Base-by-base conservation (phyloP, 2,329 filamentous ascomycete genomes). In the Dothidotthia symphoricarpi region DNA sequence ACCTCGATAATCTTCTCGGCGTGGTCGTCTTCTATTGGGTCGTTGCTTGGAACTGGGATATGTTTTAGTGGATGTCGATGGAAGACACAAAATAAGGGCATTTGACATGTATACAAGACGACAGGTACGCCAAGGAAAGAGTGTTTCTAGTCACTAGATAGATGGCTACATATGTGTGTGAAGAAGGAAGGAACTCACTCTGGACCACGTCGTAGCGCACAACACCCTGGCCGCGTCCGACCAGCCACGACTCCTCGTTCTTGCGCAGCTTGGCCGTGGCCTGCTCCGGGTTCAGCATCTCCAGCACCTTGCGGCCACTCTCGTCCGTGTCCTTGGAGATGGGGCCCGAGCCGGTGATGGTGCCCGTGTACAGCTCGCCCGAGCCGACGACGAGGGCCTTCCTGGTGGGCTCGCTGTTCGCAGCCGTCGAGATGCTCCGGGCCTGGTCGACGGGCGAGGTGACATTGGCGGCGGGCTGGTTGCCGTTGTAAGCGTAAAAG, bases 21-120 rank as follows among this genome's bases (percentile, higher is more conserved):
- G 63, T 98, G 93, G 62, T 98, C 94, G 61, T 98, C 93, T 71
- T 98, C 93, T 42, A 98, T 98, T 0, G 93, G 93, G 56, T 95
- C 88, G 66, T 98, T 98, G 73, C 88, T 95, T 8, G 91, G 87
- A 44, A 97, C 45, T 44, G 22, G 14, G 12, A 6, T 3, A 24
- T 25, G 17, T n/a, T 35, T n/a, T 31, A 28, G 39, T 31, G 27
- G 17, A 14, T 33, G 36, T 28, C 13, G 22, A 15, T 9, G 16
- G 10, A 24, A 6, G 14, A 14, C 15, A 24, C n/a, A n/a, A n/a
- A n/a, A n/a, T n/a, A n/a, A n/a, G n/a, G n/a, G n/a, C n/a, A n/a
- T n/a, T n/a, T n/a, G n/a, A n/a, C n/a, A n/a, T n/a, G n/a, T n/a
- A n/a, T n/a, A n/a, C n/a, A n/a, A n/a, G n/a, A n/a, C n/a, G n/a